Percentiles rank a stretch among this genome's conserved stretches.
Conservation (phyloP, 768 basidiomycete species). For the Mrakia blollopis region DNA sequence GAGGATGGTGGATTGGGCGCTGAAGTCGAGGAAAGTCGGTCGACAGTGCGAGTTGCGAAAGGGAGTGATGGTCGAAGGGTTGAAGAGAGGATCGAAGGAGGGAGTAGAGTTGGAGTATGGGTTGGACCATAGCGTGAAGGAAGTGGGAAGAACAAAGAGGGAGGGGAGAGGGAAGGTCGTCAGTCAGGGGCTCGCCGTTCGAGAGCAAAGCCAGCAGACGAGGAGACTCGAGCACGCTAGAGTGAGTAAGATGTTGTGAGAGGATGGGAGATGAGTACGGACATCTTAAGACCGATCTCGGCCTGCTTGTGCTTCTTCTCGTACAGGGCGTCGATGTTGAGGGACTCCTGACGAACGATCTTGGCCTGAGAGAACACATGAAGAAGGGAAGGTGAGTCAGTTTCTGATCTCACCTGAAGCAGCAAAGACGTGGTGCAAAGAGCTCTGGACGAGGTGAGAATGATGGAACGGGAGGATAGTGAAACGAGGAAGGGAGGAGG, state of each 20-base stretch:
- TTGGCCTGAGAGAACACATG: slow-evolving; percentile 61
- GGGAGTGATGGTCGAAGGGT: not conserved
- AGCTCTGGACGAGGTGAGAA: not conserved
- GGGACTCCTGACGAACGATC: slow-evolving; percentile 92
- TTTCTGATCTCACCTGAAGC: not conserved
- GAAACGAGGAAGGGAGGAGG: not conserved
- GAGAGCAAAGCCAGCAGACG: not conserved
- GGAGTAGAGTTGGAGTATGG: not conserved
- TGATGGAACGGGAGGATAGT: not conserved
- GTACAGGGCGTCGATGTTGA: slow-evolving; percentile 85
- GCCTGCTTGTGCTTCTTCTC: slow-evolving; percentile 95
- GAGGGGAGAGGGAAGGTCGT: not conserved
- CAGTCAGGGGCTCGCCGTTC: not conserved
- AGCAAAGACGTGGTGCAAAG: not conserved
- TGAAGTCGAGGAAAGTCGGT: slow-evolving; percentile 41
- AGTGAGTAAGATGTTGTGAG: no score
- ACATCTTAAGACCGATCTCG: slow-evolving; percentile 97
- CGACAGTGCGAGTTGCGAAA: not conserved
- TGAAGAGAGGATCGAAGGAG: not conserved
- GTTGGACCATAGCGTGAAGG: slow-evolving; percentile 12
- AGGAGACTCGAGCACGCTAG: not conserved
- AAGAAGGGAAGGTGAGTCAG: not conserved
- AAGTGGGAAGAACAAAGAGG: not conserved
- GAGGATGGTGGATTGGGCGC: slow-evolving; percentile 89
- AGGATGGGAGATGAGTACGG: slow-evolving; percentile 40